A percentile compares a stretch with the other conserved stretches of the same genome.
phyloP scores from a whole-genome alignment of 805 yeast species.

The Torulaspora franciscae region DNA sequence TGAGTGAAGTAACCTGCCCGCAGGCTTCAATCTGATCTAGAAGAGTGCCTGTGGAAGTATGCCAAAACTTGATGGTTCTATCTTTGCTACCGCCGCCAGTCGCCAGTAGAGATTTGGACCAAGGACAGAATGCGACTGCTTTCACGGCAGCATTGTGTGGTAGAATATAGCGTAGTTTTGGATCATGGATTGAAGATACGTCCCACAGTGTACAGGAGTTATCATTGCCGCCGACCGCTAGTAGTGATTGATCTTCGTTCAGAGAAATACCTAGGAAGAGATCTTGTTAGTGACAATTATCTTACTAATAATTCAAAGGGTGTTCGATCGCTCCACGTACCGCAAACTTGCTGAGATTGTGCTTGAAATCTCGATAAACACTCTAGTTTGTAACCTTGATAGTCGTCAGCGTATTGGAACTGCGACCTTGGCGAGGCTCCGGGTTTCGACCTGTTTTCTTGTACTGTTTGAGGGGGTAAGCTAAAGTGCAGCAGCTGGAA shows the following conservation, averaged over 20 bases:
- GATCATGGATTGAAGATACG: slow-evolving; percentile 39
- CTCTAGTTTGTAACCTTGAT: slow-evolving; percentile 13
- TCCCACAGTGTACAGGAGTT: slow-evolving; percentile 78
- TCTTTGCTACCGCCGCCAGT: slow-evolving; percentile 92
- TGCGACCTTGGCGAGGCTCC: not conserved
- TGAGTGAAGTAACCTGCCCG: slow-evolving; percentile 73
- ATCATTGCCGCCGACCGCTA: slow-evolving; percentile 84
- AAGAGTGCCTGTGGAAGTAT: slow-evolving; percentile 69
- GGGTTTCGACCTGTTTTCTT: not conserved
- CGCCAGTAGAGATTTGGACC: slow-evolving; percentile 74
- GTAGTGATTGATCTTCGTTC: slow-evolving; percentile 46
- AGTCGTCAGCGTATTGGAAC: not conserved
- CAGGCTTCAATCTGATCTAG: slow-evolving; percentile 51
- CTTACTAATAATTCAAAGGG: not conserved
- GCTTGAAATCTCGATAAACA: slow-evolving; percentile 38
- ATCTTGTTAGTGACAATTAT: not conserved
- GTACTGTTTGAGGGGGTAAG: not conserved
- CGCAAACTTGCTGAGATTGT: slow-evolving; percentile 59
- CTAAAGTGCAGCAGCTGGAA: not conserved
- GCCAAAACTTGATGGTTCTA: slow-evolving; percentile 81
- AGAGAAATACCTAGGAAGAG: slow-evolving; percentile 49
- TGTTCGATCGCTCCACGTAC: slow-evolving; percentile 27
- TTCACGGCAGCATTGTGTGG: slow-evolving; percentile 84
- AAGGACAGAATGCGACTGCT: slow-evolving; percentile 86
- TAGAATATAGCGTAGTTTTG: slow-evolving; percentile 45